phyloP scores from a whole-genome alignment of 1,284 basidiomycete species.

The Cutaneotrichosporon cutaneum region DNA sequence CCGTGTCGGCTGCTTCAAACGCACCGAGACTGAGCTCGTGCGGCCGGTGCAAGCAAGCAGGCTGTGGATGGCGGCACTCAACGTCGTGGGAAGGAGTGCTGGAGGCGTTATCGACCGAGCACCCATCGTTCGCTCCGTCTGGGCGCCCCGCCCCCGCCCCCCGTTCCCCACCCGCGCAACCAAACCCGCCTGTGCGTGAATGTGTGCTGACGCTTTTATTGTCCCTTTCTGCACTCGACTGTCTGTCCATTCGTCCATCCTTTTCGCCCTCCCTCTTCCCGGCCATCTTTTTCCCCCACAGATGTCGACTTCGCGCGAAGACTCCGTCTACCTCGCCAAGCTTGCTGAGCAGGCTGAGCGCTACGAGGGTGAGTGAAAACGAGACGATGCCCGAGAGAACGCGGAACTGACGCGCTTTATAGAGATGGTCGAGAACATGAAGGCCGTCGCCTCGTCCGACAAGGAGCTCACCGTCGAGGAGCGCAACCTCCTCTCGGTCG shows the following conservation, averaged over 20 bases:
- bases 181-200: slow-evolving; percentile 3
- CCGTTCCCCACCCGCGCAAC: not conserved
- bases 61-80: not conserved
- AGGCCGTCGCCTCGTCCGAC: slow-evolving; percentile 92
- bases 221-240: not conserved
- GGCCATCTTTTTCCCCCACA: too few relatives aligned
- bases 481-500: slow-evolving; percentile 96
- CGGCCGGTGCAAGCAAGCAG: not conserved
- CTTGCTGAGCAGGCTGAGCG: slow-evolving; percentile 98
- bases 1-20: not conserved
- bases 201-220: slow-evolving; percentile 2
- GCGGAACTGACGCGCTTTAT: slow-evolving; percentile 21
- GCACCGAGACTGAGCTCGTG: not conserved
- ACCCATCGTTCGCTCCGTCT: slow-evolving; percentile 1
- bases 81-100: slow-evolving; percentile 1
- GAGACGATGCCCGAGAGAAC: not conserved
- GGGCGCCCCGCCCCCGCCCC: slow-evolving; percentile 7
- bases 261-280: slow-evolving; percentile 8
- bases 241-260: slow-evolving; percentile 9
- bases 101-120: not conserved
- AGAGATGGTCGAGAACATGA: slow-evolving; percentile 99
- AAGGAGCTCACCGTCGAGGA: slow-evolving; percentile 99
- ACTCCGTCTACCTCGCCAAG: slow-evolving; percentile 99
- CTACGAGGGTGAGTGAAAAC: slow-evolving; percentile 74
- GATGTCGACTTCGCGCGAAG: slow-evolving; percentile 86